Evolutionary conservation across 2,329 filamentous ascomycete genomes (phyloP).

Genomic region (Microsporum canis): DNA sequence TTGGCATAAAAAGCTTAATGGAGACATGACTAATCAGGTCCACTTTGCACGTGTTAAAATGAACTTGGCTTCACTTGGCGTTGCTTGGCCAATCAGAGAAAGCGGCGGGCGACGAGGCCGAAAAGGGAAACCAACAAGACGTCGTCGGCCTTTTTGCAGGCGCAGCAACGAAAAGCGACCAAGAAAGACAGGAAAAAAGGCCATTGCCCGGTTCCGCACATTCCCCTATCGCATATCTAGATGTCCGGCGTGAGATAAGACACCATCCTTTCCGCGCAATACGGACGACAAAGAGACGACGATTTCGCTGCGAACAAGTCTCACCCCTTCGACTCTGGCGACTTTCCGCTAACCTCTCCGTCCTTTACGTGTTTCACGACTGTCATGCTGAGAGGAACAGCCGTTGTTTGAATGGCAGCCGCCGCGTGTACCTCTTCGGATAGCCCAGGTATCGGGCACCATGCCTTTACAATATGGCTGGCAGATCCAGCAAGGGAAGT

Average conservation of each 20-base stretch:
- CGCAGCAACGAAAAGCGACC: neutral
- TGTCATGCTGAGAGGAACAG: neutral
- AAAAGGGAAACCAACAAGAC: neutral
- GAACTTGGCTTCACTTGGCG: slow-evolving; percentile 13
- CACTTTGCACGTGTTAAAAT: neutral
- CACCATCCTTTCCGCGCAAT: neutral
- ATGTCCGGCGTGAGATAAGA: neutral
- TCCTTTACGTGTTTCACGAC: neutral
- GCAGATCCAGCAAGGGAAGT: slow-evolving; percentile 2
- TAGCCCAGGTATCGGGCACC: slow-evolving; percentile 4
- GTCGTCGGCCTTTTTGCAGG: neutral
- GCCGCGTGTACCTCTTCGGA: neutral
- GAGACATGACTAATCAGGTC: slow-evolving; percentile 7
- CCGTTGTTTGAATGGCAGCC: slow-evolving; percentile 8
- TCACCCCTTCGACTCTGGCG: neutral
- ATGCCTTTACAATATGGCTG: slow-evolving; percentile 9
- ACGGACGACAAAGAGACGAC: neutral
- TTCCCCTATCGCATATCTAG: neutral
- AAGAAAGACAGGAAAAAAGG: neutral
- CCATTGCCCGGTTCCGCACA: neutral
- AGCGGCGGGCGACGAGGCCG: slow-evolving; percentile 1
- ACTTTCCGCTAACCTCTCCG: neutral
- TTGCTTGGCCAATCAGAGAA: slow-evolving; percentile 5
- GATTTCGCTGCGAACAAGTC: neutral
- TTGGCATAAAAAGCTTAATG: slow-evolving; percentile 11